A percentile compares a stretch with the other conserved stretches of the same genome.
Conservation (phyloP, 2,329 filamentous ascomycete genomes). For the Aspergillus fumigatiaffinis region DNA sequence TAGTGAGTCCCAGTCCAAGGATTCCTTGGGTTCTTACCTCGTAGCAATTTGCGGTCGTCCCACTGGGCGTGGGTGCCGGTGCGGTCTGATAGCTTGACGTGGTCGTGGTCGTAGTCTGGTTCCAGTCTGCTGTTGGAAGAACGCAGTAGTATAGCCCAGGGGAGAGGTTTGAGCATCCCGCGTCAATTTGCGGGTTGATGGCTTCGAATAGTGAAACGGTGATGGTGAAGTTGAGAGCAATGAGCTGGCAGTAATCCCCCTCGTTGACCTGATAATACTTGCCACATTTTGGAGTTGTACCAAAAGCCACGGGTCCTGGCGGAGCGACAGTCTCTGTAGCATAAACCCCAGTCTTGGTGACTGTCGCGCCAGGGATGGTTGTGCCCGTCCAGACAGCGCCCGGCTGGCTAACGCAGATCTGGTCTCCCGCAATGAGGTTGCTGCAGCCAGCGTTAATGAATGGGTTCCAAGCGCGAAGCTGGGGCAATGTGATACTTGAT, state of each 20-base stretch:
- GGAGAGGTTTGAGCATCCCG: slow-evolving; percentile 8
- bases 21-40: not conserved
- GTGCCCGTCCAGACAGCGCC: not conserved
- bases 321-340: slow-evolving; percentile 3
- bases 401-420: slow-evolving; percentile 6
- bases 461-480: slow-evolving; percentile 7
- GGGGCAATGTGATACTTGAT: not conserved
- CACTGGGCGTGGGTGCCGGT: slow-evolving; percentile 6
- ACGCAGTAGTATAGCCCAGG: slow-evolving; percentile 11
- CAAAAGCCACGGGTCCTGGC: not conserved
- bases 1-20: not conserved
- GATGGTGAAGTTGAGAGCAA: slow-evolving; percentile 5
- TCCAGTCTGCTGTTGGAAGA: slow-evolving; percentile 6
- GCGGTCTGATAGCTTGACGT: slow-evolving; percentile 2
- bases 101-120: slow-evolving; percentile 2
- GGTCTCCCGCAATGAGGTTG: slow-evolving; percentile 7
- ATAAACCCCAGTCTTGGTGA: not conserved
- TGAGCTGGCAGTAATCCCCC: slow-evolving; percentile 10
- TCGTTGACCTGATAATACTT: slow-evolving; percentile 5
- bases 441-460: slow-evolving; percentile 8
- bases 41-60: slow-evolving; percentile 6
- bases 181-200: slow-evolving; percentile 8
- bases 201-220: slow-evolving; percentile 4
- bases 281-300: slow-evolving; percentile 7
- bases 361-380: not conserved